Base-by-base conservation (phyloP, 306 rosid species). In the Acmispon strigosus region DNA sequence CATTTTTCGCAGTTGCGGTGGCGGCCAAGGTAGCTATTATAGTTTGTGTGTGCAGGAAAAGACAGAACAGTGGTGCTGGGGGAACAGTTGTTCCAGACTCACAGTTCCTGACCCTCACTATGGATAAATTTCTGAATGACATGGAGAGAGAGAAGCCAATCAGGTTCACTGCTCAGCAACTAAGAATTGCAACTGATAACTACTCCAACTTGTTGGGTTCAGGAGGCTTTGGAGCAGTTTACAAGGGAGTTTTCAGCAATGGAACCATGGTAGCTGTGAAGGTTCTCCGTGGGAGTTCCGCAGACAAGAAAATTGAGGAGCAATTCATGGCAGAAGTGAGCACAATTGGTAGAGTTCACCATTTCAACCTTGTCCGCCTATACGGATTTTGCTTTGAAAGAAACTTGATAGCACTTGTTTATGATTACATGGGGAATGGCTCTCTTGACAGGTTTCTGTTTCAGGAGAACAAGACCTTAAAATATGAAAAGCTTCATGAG, bases 401-500 rank as follows among this genome's bases (percentile, higher is more conserved):
- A 14, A 12, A 70, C 12, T 36, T 78, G 43, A 78, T 36, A 20
- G 85, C 85, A 0, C 75, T 81, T 3, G 85, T 84, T 11, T 81
- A 77, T 50, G 81, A 79, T 5, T 83, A 37, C 51, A 60, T 75
- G 77, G 62, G 5, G 7, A 84, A 81, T 43, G 81, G 79, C 0
- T 81, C 82, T 2, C 75, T 85, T 10, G 86, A 82, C 62, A 62
- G 58, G 68, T 63, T 37, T 65, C 36, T 78, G 17, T 75, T 81
- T 44, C 4, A 58, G 48, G 22, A 75, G 22, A 52, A 44, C 16
- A 44, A 62, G 10, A 17, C 3, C 27, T 48, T 84, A 27, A 69
- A 48, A 29, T 72, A 64, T 22, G 61, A 55, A 58, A 84, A 39
- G 53, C 79, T 84, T 19, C 80, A 68, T 8, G 70, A 79, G 41